phyloP scores from a whole-genome alignment of 345 rosid species.

The Viola odorata region DNA sequence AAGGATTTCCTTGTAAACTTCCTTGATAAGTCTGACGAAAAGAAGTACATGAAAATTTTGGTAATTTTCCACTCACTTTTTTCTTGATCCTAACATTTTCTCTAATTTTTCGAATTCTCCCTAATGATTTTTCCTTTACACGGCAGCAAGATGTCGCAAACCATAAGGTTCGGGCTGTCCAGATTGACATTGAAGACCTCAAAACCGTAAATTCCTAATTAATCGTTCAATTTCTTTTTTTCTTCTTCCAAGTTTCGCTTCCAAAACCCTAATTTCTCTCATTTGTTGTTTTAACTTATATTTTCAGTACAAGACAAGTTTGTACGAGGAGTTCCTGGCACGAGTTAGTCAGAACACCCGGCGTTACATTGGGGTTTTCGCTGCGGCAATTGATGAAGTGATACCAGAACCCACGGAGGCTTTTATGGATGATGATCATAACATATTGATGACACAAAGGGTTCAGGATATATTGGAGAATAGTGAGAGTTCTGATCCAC shows the following conservation, averaged over 20 bases:
- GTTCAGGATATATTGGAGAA: constrained; percentile 57
- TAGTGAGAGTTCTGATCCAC: constrained; percentile 59
- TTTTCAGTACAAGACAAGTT: constrained; percentile 50
- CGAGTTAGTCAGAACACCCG: constrained; percentile 86
- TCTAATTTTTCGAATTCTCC: neutral
- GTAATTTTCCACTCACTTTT: constrained; percentile 36
- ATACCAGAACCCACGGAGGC: constrained; percentile 89
- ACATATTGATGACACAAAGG: constrained; percentile 87
- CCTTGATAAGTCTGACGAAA: constrained; percentile 56
- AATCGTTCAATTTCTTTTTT: neutral
- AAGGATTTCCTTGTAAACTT: constrained; percentile 77
- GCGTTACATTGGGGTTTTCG: constrained; percentile 69
- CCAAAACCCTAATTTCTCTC: constrained; percentile 10
- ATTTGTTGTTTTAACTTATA: neutral
- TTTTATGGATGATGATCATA: constrained; percentile 81
- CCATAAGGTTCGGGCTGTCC: constrained; percentile 63
- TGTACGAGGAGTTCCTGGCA: constrained; percentile 57
- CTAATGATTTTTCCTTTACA: neutral
- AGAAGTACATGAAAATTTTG: constrained; percentile 76
- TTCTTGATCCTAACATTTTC: neutral
- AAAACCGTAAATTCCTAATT: constrained; percentile 45
- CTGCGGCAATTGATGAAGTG: constrained; percentile 69
- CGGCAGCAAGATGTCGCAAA: constrained; percentile 88
- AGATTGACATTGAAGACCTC: constrained; percentile 75
- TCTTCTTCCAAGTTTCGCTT: neutral